Percentiles rank a stretch among this genome's conserved stretches.
Conservation (phyloP, 805 yeast species). For the Wickerhamiella parazyma region DNA sequence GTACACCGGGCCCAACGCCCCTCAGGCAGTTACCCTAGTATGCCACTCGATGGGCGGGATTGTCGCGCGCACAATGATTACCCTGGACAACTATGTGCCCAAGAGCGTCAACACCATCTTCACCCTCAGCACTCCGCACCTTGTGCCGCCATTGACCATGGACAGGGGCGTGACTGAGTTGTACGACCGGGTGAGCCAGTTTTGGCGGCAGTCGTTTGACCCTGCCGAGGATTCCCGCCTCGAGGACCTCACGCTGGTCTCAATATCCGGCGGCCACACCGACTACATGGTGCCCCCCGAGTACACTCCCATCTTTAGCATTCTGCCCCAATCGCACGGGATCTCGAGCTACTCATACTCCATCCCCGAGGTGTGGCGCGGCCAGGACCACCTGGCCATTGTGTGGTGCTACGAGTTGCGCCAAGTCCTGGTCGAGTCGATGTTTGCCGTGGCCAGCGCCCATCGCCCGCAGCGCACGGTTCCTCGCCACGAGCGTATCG, state of each 20-base stretch:
- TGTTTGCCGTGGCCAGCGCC: conserved; percentile 48
- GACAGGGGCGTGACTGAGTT: conserved; percentile 74
- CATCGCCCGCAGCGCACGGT: conserved; percentile 33
- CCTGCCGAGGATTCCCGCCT: conserved; percentile 33
- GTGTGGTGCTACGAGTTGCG: conserved; percentile 94
- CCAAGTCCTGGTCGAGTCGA: conserved; percentile 40
- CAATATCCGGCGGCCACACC: conserved; percentile 77
- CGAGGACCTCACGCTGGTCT: conserved; percentile 51
- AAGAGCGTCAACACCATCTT: conserved; percentile 70
- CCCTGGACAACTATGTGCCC: conserved; percentile 59
- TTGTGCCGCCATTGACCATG: conserved; percentile 83
- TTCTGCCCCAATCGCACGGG: conserved; percentile 65
- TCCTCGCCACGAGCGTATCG: conserved; percentile 44
- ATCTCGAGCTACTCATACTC: conserved; percentile 75
- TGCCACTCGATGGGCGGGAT: conserved; percentile 99
- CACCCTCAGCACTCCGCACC: conserved; percentile 84
- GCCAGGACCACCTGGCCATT: conserved; percentile 86
- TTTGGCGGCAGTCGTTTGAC: conserved; percentile 58
- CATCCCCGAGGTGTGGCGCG: conserved; percentile 84
- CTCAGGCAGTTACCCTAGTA: conserved; percentile 59
- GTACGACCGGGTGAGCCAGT: conserved; percentile 60
- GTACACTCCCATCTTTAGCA: conserved; percentile 58
- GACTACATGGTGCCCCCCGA: conserved; percentile 83
- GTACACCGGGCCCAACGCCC: conserved; percentile 36
- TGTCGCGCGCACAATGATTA: conserved; percentile 73